Evolutionary conservation across 2,329 filamentous ascomycete genomes (phyloP).

Genomic region (Aureobasidium sp.): DNA sequence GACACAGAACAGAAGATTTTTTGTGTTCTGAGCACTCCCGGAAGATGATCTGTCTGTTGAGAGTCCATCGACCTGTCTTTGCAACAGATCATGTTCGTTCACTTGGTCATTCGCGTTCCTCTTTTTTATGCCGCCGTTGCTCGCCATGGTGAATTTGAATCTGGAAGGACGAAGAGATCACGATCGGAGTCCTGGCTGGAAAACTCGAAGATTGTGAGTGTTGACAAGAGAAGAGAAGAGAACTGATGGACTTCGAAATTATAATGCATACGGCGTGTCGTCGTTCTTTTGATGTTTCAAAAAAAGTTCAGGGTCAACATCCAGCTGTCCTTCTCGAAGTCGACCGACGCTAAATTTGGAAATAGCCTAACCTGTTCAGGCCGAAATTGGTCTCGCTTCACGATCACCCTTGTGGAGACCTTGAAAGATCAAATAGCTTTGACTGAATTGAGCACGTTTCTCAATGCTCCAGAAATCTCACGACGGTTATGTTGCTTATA

Average conservation of each 20-base stretch:
- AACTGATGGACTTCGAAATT: not conserved
- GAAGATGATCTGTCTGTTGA: constrained; percentile 15
- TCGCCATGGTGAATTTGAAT: constrained; percentile 7
- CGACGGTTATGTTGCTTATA: too few species aligned
- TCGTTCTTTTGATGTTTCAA: constrained; percentile 1
- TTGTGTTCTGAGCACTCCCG: constrained; percentile 19
- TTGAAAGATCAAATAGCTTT: too few species aligned
- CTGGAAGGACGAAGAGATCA: not conserved
- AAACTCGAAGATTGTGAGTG: not conserved
- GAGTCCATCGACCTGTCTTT: constrained; percentile 18
- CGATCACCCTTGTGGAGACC: not conserved
- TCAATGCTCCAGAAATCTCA: too few species aligned
- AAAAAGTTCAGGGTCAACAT: constrained; percentile 14
- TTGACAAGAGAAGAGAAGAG: not conserved
- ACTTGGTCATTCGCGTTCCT: constrained; percentile 2
- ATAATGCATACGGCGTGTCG: not conserved
- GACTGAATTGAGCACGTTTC: too few species aligned
- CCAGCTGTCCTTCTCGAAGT: constrained; percentile 13
- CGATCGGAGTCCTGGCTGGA: not conserved
- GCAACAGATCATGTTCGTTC: constrained; percentile 13
- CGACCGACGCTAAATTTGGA: not conserved
- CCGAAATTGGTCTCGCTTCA: not conserved
- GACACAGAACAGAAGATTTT: constrained; percentile 80
- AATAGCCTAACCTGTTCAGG: not conserved
- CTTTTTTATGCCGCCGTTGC: constrained; percentile 13